phyloP scores from a whole-genome alignment of 78 protist genomes.

The Dictyostelium citrinum region DNA sequence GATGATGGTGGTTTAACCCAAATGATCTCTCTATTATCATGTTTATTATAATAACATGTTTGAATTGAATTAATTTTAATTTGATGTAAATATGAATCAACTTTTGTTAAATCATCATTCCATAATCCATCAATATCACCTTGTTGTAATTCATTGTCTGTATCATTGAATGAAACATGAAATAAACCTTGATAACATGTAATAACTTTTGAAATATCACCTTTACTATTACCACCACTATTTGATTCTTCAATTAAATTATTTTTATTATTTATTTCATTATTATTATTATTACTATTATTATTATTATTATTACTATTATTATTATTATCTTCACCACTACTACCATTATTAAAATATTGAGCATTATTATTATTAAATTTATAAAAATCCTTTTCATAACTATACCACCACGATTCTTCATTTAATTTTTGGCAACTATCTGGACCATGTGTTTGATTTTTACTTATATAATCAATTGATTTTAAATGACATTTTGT shows the following conservation, averaged over 20 bases:
- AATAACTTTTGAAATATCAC: not conserved
- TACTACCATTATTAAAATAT: not conserved
- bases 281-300: not conserved
- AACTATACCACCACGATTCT: not conserved
- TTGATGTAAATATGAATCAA: not conserved
- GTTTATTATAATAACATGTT: slow-evolving; percentile 4
- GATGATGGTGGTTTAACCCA: not conserved
- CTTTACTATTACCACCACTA: not conserved
- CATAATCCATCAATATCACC: not conserved
- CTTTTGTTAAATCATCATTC: not conserved
- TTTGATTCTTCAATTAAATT: not conserved
- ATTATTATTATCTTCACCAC: no score
- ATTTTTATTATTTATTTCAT: not conserved
- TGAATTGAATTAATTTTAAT: not conserved
- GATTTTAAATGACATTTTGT: not conserved
- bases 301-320: not conserved
- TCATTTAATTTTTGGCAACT: not conserved
- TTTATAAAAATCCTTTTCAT: not conserved
- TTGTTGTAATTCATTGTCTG: not conserved
- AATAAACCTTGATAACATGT: slow-evolving; percentile 1
- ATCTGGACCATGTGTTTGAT: not conserved
- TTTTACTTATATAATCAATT: not conserved
- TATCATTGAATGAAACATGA: not conserved
- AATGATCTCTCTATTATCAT: not conserved
- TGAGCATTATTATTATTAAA: not conserved